Conservation (phyloP, 1,139 yeast species). For the Suhomyces coccinellae region DNA sequence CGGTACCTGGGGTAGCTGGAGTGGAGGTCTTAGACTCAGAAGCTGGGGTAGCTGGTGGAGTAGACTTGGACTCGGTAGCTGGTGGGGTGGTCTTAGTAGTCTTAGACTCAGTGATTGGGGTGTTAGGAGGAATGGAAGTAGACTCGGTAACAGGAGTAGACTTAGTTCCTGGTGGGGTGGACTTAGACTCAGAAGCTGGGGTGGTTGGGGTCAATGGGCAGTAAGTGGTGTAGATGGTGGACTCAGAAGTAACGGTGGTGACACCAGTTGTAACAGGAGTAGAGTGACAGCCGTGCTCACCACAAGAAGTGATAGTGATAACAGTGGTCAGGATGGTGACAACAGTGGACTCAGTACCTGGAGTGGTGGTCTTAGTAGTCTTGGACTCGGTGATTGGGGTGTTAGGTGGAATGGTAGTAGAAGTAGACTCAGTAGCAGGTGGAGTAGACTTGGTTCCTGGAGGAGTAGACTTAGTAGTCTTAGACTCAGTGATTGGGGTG, state of each 20-base stretch:
- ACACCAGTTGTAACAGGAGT: slow-evolving; percentile 31
- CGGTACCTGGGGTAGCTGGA: too few relatives aligned
- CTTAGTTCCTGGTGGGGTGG: background rate
- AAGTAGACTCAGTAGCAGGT: too few relatives aligned
- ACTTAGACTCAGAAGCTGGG: too few relatives aligned
- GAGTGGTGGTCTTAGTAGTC: slow-evolving; percentile 2
- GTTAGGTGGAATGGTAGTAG: too few relatives aligned
- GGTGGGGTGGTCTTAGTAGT: background rate
- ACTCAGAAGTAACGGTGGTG: slow-evolving; percentile 20
- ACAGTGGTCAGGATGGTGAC: slow-evolving; percentile 19
- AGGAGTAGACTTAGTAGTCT: background rate
- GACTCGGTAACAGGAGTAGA: too few relatives aligned
- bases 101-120: slow-evolving; percentile 5
- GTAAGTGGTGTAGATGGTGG: slow-evolving; percentile 21
- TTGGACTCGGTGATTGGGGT: too few relatives aligned
- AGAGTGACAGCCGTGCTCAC: slow-evolving; percentile 20
- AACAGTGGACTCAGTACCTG: slow-evolving; percentile 6
- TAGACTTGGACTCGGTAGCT: too few relatives aligned
- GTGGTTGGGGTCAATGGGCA: too few relatives aligned
- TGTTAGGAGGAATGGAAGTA: too few relatives aligned
- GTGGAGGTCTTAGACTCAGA: background rate
- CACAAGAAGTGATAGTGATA: slow-evolving; percentile 22
- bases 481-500: too few relatives aligned
- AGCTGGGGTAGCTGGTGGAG: too few relatives aligned
- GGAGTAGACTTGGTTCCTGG: background rate